phyloP scores from a whole-genome alignment of 2,329 filamentous ascomycete species.

The Pezicula neosporulosa region DNA sequence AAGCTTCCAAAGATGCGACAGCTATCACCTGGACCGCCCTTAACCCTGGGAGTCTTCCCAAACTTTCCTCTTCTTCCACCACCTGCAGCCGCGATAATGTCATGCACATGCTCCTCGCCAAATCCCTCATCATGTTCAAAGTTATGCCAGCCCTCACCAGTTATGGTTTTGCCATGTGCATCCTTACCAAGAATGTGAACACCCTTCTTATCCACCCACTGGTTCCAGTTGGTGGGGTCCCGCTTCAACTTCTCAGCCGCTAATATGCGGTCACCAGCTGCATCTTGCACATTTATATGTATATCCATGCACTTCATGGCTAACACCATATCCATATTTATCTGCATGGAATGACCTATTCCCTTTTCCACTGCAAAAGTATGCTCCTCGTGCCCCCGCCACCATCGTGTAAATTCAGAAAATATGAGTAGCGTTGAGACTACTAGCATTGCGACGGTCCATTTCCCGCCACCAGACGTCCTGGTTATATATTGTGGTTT shows the following conservation, averaged over 20 bases:
- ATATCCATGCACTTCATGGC: conserved; percentile 83
- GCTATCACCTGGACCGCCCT: conserved; percentile 51
- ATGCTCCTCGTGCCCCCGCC: conserved; percentile 78
- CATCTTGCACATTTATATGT: conserved; percentile 97
- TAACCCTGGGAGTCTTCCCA: conserved; percentile 70
- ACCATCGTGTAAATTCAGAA: conserved; percentile 80
- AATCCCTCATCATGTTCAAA: conserved; percentile 62
- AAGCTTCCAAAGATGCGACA: conserved; percentile 89
- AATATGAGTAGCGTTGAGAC: conserved; percentile 73
- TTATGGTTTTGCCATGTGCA: conserved; percentile 48
- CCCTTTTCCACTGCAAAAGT: conserved; percentile 93
- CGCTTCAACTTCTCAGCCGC: conserved; percentile 71
- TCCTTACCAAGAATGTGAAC: conserved; percentile 58
- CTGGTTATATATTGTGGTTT: conserved; percentile 88
- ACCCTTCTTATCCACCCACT: conserved; percentile 74
- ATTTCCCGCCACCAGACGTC: conserved; percentile 85
- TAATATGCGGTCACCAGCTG: conserved; percentile 85
- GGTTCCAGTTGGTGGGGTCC: conserved; percentile 75
- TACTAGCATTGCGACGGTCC: conserved; percentile 79
- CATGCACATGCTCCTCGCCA: conserved; percentile 82
- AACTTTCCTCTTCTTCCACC: conserved; percentile 61
- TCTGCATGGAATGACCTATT: conserved; percentile 80
- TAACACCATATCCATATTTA: conserved; percentile 93
- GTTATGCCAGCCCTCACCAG: conserved; percentile 56
- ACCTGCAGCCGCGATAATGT: conserved; percentile 74